Evolutionary conservation across 2,329 filamentous ascomycete species (phyloP), one percentile per base, ranked within the genome.

Genomic region (Exophiala spinifera): DNA sequence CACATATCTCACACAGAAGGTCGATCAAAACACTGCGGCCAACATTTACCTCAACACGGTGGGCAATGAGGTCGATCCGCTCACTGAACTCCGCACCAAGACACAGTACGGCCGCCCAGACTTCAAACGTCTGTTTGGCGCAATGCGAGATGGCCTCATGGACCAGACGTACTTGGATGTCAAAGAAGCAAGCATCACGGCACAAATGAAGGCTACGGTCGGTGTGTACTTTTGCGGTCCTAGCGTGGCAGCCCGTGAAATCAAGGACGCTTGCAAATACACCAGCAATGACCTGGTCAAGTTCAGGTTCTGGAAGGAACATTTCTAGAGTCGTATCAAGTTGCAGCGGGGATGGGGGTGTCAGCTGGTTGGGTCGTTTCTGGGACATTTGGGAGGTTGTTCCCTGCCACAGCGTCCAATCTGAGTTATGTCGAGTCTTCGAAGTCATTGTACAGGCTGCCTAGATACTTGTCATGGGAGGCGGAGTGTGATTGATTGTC

Each of bases 281-380:
- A 86, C 87, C 14, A 88, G 84, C 11, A 84, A 82, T 34, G 82
- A 82, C 59, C 88, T 95, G 63, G 90, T 99, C 53, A 83, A 86
- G 66, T 99, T 97, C 77, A 88, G 89, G 65, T 99, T 99, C 79
- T 99, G 94, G 94, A 99, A 99, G 77, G 94, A 99, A 74, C 92
- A 99, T 67, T 77, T 77, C 59, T 77, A 69, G 20, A 44, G 11
- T 21, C 25, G 2, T 19, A 8, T 31, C 14, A 31, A 3, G 11
- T 46, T 13, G 17, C 23, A 33, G 20, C n/a, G 4, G 36, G 36
- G 36, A 39, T 39, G 13, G 15, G 13, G 15, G n/a, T 39, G 36
- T 39, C 14, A 39, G 23, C 7, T n/a, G n/a, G n/a, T n/a, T n/a
- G n/a, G n/a, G n/a, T n/a, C n/a, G n/a, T n/a, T n/a, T n/a, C n/a